Evolutionary conservation across 2,329 filamentous ascomycete species (phyloP), one percentile per base, ranked within the genome.

Genomic region (Talaromyces verruculosus): DNA sequence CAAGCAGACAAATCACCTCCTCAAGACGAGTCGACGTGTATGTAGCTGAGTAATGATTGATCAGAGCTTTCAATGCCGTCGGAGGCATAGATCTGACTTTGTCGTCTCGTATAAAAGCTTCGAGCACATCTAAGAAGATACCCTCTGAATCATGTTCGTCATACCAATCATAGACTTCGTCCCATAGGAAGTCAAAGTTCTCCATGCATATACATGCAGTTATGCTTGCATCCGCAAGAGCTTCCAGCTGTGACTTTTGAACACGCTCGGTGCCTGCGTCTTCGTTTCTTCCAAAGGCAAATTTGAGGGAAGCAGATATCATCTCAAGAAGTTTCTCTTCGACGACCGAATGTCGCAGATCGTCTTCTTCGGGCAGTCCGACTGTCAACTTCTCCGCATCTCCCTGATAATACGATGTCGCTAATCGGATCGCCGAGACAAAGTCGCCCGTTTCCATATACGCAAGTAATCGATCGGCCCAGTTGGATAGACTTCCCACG

Each of bases 381-480:
- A 99, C 91, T 0, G 95, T 98, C 61, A 98, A 85, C 77, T 95
- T 97, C 76, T 97, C 92, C n/a, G 92, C 88, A 73, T 93, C 89
- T 28, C 95, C 95, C 7, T 88, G 89, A 75, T 96, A 98, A 78
- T 98, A 99, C 0, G 90, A 91, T 0, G 93, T 96, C 10, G 94
- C 96, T 66, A 99, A 84, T 69, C 90, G 87, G 67, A 99, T 97
- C 1, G 95, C 93, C 13, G 88, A 91, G 69, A 99, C 91, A 73
- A 96, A 97, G 77, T 98, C 93, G n/a, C 95, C 95, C 65, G 93
- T 88, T 76, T 98, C 93, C 91, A 99, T 97, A 71, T 98, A 84
- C 0, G 94, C 93, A 70, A 97, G 88, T 19, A 99, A 82, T 47
- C 95, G 86, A 77, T 99, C 95, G 2, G 95, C 94, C 95, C 95